A percentile compares a stretch with the other conserved stretches of the same genome.
Evolutionary conservation across 495 filamentous ascomycete species (phyloP).

Genomic region (Hapsidospora chrysogenum): DNA sequence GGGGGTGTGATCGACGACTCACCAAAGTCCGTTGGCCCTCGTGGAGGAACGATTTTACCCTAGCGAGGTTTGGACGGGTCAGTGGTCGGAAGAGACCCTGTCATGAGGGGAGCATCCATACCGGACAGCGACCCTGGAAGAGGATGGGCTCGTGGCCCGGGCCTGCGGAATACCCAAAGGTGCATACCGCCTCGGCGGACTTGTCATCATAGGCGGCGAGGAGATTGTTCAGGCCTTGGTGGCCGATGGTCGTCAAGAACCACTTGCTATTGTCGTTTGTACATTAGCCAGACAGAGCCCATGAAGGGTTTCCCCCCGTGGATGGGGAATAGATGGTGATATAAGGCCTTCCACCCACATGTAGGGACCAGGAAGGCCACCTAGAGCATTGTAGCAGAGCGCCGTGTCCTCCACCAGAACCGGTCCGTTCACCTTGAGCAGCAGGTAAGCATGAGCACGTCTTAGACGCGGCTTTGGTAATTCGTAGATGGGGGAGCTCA

Average conservation of each 20-base stretch:
- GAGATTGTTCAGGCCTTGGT: conserved; percentile 74
- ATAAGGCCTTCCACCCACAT: conserved; percentile 41
- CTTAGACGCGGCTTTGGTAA: background rate
- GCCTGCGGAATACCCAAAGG: conserved; percentile 79
- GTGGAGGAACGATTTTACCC: conserved; percentile 57
- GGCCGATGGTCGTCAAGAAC: conserved; percentile 72
- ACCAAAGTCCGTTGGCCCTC: conserved; percentile 73
- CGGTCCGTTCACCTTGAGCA: conserved; percentile 55
- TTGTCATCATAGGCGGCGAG: conserved; percentile 83
- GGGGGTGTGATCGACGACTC: conserved; percentile 14
- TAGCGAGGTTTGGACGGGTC: too few relatives aligned
- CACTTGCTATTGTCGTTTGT: conserved; percentile 89
- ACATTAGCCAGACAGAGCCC: too few relatives aligned
- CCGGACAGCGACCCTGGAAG: conserved; percentile 62
- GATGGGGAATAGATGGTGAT: conserved; percentile 3
- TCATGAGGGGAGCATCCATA: too few relatives aligned
- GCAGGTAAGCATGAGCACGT: too few relatives aligned
- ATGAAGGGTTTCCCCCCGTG: background rate
- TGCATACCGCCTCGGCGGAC: conserved; percentile 82
- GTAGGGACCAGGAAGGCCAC: conserved; percentile 88
- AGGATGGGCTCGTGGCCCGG: conserved; percentile 73
- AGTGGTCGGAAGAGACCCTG: too few relatives aligned
- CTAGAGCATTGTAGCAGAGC: conserved; percentile 77
- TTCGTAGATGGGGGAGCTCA: conserved; percentile 15
- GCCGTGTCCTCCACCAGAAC: conserved; percentile 94